These are phyloP conservation scores for Pseudogymnoascus destructans DNA, from an alignment of 2,329 filamentous ascomycete genomes.

Conservation along the genomic window DNA sequence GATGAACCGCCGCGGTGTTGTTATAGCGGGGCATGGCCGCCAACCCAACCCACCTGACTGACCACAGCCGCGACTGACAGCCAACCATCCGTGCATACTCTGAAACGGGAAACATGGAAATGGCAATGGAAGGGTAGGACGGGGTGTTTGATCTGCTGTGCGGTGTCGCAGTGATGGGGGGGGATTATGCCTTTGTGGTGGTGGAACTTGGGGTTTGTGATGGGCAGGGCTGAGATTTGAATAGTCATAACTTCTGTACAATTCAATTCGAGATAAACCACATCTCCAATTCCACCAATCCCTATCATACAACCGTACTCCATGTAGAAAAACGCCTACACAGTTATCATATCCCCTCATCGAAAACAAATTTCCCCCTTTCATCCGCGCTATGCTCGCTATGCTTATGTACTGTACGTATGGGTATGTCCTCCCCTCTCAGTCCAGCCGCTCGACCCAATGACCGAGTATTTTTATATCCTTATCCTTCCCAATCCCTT, in stretches of 20 bases:
- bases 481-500: not conserved
- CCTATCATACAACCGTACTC: not conserved
- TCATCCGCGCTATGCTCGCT: slow-evolving; percentile 2
- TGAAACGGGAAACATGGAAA: not conserved
- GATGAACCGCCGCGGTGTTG: not conserved
- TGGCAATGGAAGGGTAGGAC: not conserved
- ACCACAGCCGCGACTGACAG: not conserved
- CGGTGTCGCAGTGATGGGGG: not conserved
- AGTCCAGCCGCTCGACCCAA: not conserved
- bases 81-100: slow-evolving; percentile 1
- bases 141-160: not conserved
- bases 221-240: not conserved
- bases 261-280: not conserved
- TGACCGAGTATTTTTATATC: not conserved
- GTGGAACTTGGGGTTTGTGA: not conserved
- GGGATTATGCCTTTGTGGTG: not conserved
- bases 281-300: not conserved
- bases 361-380: not conserved
- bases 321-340: not conserved
- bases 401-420: not conserved
- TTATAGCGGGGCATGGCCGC: not conserved
- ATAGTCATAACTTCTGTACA: not conserved
- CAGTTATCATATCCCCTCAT: not conserved
- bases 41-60: not conserved
- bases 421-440: not conserved